A percentile compares a stretch with the other conserved stretches of the same genome.
phyloP scores from a whole-genome alignment of 2,329 filamentous ascomycete species.

The Ophiostoma novo-ulmi region DNA sequence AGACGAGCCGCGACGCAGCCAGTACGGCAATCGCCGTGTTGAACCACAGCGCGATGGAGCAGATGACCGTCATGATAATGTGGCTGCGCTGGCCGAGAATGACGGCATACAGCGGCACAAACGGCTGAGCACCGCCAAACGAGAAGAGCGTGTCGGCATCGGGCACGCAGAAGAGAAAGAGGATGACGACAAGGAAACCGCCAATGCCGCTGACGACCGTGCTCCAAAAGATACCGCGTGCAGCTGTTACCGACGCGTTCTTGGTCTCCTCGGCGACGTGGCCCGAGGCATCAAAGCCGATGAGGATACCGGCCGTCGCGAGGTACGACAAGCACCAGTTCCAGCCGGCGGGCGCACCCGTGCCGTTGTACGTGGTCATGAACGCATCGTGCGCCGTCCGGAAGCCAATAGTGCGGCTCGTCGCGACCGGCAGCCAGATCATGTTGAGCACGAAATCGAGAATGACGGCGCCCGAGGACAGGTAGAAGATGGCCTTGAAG shows the following conservation, averaged over 20 bases:
- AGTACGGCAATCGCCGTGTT: slow-evolving; percentile 26
- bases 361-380: slow-evolving; percentile 26
- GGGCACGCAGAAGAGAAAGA: slow-evolving; percentile 25
- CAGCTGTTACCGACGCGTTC: slow-evolving; percentile 22
- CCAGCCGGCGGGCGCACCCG: slow-evolving; percentile 23
- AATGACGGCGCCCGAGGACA: slow-evolving; percentile 20
- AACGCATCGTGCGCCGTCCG: slow-evolving; percentile 24
- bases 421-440: slow-evolving; percentile 25
- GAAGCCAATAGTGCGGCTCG: slow-evolving; percentile 22
- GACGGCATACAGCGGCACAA: slow-evolving; percentile 25
- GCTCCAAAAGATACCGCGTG: slow-evolving; percentile 26
- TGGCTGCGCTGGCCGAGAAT: slow-evolving; percentile 24
- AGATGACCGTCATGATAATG: slow-evolving; percentile 24
- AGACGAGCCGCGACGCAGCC: slow-evolving; percentile 24
- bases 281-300: slow-evolving; percentile 25
- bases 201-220: slow-evolving; percentile 23
- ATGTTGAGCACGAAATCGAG: slow-evolving; percentile 26
- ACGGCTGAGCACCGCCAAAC: slow-evolving; percentile 24
- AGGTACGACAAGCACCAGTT: slow-evolving; percentile 27
- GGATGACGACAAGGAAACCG: slow-evolving; percentile 22
- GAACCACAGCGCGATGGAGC: slow-evolving; percentile 25
- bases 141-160: slow-evolving; percentile 20
- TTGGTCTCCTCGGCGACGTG: slow-evolving; percentile 27
- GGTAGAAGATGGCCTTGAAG: slow-evolving; percentile 23
- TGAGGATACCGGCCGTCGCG: slow-evolving; percentile 24